Conservation (phyloP, 2,329 filamentous ascomycete species). For the Myriosclerotinia scirpicola region DNA sequence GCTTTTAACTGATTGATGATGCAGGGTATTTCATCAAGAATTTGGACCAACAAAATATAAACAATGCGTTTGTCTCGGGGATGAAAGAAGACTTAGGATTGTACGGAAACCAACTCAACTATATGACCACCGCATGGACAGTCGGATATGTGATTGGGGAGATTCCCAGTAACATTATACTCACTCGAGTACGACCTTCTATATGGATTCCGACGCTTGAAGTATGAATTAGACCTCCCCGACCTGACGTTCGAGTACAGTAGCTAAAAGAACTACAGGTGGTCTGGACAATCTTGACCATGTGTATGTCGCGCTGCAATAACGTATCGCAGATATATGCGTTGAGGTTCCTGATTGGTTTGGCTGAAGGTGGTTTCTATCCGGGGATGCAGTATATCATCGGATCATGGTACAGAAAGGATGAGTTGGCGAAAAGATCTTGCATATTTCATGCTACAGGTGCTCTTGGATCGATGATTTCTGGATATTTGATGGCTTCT, state of each 20-base stretch:
- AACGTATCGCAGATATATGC: constrained; percentile 43
- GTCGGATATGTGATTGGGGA: constrained; percentile 54
- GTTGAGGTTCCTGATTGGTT: constrained; percentile 44
- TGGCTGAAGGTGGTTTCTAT: constrained; percentile 52
- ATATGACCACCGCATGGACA: constrained; percentile 27
- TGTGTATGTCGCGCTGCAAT: constrained; percentile 16
- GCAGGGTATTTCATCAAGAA: constrained; percentile 53
- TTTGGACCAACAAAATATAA: constrained; percentile 48
- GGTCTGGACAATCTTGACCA: constrained; percentile 20
- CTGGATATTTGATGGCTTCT: constrained; percentile 47
- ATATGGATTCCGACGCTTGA: constrained; percentile 23
- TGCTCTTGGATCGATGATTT: constrained; percentile 51
- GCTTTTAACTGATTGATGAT: neutral
- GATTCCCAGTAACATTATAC: constrained; percentile 51
- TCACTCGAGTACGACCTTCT: constrained; percentile 43
- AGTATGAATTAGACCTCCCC: neutral
- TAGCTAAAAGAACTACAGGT: constrained; percentile 5
- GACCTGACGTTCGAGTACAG: neutral
- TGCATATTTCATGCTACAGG: constrained; percentile 60
- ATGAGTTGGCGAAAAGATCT: constrained; percentile 45
- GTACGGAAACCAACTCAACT: constrained; percentile 49
- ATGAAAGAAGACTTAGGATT: constrained; percentile 50
- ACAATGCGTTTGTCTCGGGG: constrained; percentile 49
- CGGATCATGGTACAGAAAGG: constrained; percentile 54
- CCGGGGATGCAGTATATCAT: constrained; percentile 57